Evolutionary conservation across 495 filamentous ascomycete species (phyloP), one percentile per base, ranked within the genome.

Genomic region (Entonaema liquescens): DNA sequence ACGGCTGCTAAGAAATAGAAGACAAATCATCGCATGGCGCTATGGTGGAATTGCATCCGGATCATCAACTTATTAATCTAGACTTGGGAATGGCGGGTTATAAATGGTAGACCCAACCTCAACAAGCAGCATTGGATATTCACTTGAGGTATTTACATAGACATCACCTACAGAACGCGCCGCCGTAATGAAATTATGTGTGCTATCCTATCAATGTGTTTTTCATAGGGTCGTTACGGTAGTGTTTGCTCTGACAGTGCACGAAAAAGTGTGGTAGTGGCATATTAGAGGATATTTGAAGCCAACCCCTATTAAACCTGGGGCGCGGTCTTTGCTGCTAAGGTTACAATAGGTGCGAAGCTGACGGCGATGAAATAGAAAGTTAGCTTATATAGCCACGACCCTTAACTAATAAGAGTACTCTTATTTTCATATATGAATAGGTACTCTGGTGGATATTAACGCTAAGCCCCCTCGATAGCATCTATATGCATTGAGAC

Each of bases 31-130:
- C 50, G 58, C 67, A 56, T 52, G 72, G 73, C 68, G 65, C 58
- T 68, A 57, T 21, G 67, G 72, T 56, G n/a, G 62, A 52, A 59
- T 67, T 60, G 19, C 19, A 42, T 35, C 33, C 25, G n/a, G 8
- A 17, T 35, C 29, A 62, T 58, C 55, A 58, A 72, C 62, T 52
- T 29, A 60, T 17, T 58, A 17, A 2, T 56, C n/a, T 66, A 65
- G 44, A 65, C 31, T 47, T 29, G 40, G 59, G 36, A 12, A 59
- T 21, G 54, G 55, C 8, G 36, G 29, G 55, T 26, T 60, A 74
- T 61, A 67, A 25, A 62, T 47, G 52, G 40, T 23, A 54, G 71
- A 67, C 71, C 70, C 67, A 74, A 67, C 71, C 58, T 74, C 67
- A 64, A 31, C 40, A 64, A 63, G 67, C 25, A 25, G 52, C 54